Base-by-base conservation (phyloP, 2,329 filamentous ascomycete genomes). In the Fusarium denticulatum region DNA sequence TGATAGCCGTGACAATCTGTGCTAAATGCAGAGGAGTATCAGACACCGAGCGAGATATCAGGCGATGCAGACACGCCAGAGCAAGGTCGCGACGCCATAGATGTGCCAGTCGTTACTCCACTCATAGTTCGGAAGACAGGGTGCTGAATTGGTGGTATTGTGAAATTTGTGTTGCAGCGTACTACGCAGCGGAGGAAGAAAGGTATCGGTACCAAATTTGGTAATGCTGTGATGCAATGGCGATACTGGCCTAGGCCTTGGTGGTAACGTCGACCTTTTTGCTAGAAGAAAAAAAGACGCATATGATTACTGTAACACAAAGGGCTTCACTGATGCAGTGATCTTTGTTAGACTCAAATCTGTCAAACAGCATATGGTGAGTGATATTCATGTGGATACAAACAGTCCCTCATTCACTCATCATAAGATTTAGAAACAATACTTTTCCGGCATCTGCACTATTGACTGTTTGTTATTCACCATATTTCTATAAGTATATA, bases 241-340 rank as follows among this genome's bases (percentile, higher is more conserved):
- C 7, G 24, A 37, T 16, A 28, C 13, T 15, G 32, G 13, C 15
- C 18, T 26, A 26, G n/a, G 2, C n/a, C 7, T 16, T 26, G 3
- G 10, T 28, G 16, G 32, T 28, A 18, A 16, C 14, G 2, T 10
- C 5, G 2, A 13, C 0, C 11, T 4, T 4, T 3, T 18, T 9
- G 10, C 11, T 10, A 13, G 30, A 34, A 13, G 30, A 34, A 39
- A 39, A 16, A 28, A 39, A 28, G 20, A 8, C 14, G 14, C 34
- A 28, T 13, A 13, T n/a, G 7, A 37, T 14, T 16, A 1, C 18
- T 0, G 20, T 18, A n/a, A 3, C 11, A 28, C 24, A 13, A 28
- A 20, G 3, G 13, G 9, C 11, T 37, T 22, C 20, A n/a, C 8
- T 39, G 50, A 53, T 28, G 20, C 20, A 18, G 34, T 18, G 24